phyloP scores from a whole-genome alignment of 768 basidiomycete species.

The Rhizopogon roseolus region DNA sequence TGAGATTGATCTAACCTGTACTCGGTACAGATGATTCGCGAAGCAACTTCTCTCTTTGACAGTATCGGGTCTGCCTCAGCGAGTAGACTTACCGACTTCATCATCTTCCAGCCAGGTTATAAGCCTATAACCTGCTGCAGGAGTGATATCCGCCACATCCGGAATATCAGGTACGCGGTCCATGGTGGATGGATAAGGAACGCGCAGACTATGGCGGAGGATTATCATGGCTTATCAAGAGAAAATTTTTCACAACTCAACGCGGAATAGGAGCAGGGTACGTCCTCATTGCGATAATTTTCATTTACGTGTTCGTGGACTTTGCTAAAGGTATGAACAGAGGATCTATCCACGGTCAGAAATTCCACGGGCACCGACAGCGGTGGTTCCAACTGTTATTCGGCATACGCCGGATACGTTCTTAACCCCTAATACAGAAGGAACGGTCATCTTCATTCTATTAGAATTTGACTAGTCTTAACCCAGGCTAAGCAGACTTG shows the following conservation, averaged over 20 bases:
- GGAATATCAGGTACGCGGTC: slow-evolving; percentile 50
- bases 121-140: slow-evolving; percentile 52
- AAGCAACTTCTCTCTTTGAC: slow-evolving; percentile 57
- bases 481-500: no score
- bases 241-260: slow-evolving; percentile 57
- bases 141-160: slow-evolving; percentile 45
- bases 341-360: no score
- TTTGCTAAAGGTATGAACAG: no score
- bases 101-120: slow-evolving; percentile 59
- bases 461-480: no score
- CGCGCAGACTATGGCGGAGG: slow-evolving; percentile 59
- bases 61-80: slow-evolving; percentile 59
- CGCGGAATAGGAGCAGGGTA: slow-evolving; percentile 24
- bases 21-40: slow-evolving; percentile 49
- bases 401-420: no score
- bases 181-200: slow-evolving; percentile 71
- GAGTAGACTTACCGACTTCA: slow-evolving; percentile 69
- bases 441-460: not conserved
- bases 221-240: slow-evolving; percentile 58
- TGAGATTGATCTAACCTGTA: not conserved
- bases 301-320: no score
- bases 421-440: no score
- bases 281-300: not conserved
- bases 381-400: no score
- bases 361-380: no score